phyloP scores from a whole-genome alignment of 2,329 filamentous ascomycete species.

The Drechslerella dactyloides region DNA sequence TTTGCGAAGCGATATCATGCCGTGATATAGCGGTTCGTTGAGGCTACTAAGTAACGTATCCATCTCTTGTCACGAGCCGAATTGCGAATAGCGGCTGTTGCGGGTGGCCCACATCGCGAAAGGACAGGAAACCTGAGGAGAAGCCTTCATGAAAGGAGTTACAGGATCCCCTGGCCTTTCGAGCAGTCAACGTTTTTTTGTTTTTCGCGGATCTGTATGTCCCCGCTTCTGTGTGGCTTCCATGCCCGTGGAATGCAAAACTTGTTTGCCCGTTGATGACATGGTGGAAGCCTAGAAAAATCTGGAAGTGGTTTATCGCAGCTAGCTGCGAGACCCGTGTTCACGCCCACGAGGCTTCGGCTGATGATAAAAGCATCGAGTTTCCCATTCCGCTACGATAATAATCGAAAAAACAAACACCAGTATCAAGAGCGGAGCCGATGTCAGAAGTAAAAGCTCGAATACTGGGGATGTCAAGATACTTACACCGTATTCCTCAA shows the following conservation, averaged over 20 bases:
- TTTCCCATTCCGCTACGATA: slow-evolving; percentile 25
- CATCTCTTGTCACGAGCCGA: slow-evolving; percentile 15
- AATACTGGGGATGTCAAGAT: not conserved
- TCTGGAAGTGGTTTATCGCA: slow-evolving; percentile 46
- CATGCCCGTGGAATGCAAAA: slow-evolving; percentile 11
- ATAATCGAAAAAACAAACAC: not conserved
- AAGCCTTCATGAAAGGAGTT: slow-evolving; percentile 27
- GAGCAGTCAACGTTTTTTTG: not conserved
- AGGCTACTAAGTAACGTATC: slow-evolving; percentile 2
- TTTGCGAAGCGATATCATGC: slow-evolving; percentile 36
- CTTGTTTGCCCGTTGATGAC: slow-evolving; percentile 7
- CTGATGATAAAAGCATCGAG: slow-evolving; percentile 34
- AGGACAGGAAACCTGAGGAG: slow-evolving; percentile 27
- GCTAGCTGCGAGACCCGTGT: slow-evolving; percentile 27
- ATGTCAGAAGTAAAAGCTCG: slow-evolving; percentile 11
- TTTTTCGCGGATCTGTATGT: not conserved
- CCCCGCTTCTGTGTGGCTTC: not conserved
- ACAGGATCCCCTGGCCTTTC: slow-evolving; percentile 14
- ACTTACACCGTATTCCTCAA: slow-evolving; percentile 1
- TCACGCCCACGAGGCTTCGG: slow-evolving; percentile 22
- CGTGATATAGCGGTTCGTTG: slow-evolving; percentile 24
- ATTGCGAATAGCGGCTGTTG: slow-evolving; percentile 25
- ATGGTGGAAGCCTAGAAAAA: slow-evolving; percentile 33
- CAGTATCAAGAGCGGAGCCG: slow-evolving; percentile 16
- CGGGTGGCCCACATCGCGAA: slow-evolving; percentile 20